phyloP scores from a whole-genome alignment of 108 stramenopile genomes.

The Skeletonema marinoi region DNA sequence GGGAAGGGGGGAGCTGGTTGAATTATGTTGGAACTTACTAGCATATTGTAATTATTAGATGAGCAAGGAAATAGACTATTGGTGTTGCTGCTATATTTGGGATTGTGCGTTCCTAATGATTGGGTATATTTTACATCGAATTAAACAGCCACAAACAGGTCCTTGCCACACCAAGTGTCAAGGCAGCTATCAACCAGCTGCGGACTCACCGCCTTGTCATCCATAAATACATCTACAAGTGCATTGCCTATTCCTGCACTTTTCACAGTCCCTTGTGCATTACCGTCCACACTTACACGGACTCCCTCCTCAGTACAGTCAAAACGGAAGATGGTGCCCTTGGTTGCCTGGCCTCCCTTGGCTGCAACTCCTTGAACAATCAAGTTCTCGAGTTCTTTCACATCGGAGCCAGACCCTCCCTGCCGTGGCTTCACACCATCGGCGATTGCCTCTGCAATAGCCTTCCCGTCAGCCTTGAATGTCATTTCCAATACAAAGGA shows the following conservation, averaged over 20 bases:
- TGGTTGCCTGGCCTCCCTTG: conserved; percentile 33
- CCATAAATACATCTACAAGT: conserved; percentile 39
- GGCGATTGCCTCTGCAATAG: conserved; percentile 33
- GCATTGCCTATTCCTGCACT: conserved; percentile 23
- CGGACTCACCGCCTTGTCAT: conserved; percentile 43
- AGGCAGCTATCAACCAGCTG: conserved; percentile 36
- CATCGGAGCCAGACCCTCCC: conserved; percentile 9
- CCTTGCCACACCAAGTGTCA: conserved; percentile 37
- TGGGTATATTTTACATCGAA: no score
- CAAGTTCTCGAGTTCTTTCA: conserved; percentile 19
- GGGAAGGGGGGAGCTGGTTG: neutral
- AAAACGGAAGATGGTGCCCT: conserved; percentile 29
- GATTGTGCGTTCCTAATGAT: no score
- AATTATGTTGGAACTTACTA: neutral
- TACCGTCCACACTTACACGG: conserved; percentile 28
- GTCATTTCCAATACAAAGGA: conserved; percentile 38
- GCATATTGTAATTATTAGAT: neutral
- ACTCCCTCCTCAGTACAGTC: conserved; percentile 26
- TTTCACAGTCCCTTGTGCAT: conserved; percentile 14
- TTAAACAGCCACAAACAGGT: neutral
- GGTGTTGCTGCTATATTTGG: no score
- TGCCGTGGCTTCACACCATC: conserved; percentile 36
- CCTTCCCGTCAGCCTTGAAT: conserved; percentile 30
- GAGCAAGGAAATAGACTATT: neutral
- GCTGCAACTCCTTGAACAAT: conserved; percentile 32